Conservation (phyloP, 2,329 filamentous ascomycete genomes). For the Nothophoma quercina region DNA sequence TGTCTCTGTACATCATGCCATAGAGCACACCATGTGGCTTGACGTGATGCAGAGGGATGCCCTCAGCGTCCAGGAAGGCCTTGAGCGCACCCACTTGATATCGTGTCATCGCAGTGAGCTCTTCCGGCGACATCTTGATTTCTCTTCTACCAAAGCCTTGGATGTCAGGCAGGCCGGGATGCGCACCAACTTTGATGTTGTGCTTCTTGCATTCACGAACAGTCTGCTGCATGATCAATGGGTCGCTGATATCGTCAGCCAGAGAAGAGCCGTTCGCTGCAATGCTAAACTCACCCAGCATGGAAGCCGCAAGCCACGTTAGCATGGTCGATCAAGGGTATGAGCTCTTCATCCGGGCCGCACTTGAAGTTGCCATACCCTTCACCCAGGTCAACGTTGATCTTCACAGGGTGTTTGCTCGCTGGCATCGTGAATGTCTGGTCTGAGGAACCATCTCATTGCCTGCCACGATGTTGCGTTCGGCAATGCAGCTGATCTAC, state of each 20-base stretch:
- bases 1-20: constrained; percentile 63
- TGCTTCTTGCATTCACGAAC: constrained; percentile 65
- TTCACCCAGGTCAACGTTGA: constrained; percentile 64
- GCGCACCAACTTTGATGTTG: constrained; percentile 65
- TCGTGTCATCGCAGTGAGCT: constrained; percentile 64
- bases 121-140: constrained; percentile 65
- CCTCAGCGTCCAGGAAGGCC: constrained; percentile 65
- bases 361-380: constrained; percentile 60
- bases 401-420: constrained; percentile 61
- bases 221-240: constrained; percentile 69
- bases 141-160: constrained; percentile 70
- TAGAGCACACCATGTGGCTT: constrained; percentile 70
- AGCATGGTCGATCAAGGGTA: constrained; percentile 67
- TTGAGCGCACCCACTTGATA: constrained; percentile 71
- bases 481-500: background rate
- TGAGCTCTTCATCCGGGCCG: constrained; percentile 67
- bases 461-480: background rate
- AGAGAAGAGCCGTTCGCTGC: background rate
- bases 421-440: constrained; percentile 52
- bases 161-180: constrained; percentile 70
- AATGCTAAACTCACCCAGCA: constrained; percentile 43
- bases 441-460: background rate
- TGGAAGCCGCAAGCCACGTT: constrained; percentile 70
- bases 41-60: constrained; percentile 65
- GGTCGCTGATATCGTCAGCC: constrained; percentile 54